These are phyloP conservation scores for Calonectria naviculata DNA, from an alignment of 2,329 filamentous ascomycete species.

Conservation along the genomic window DNA sequence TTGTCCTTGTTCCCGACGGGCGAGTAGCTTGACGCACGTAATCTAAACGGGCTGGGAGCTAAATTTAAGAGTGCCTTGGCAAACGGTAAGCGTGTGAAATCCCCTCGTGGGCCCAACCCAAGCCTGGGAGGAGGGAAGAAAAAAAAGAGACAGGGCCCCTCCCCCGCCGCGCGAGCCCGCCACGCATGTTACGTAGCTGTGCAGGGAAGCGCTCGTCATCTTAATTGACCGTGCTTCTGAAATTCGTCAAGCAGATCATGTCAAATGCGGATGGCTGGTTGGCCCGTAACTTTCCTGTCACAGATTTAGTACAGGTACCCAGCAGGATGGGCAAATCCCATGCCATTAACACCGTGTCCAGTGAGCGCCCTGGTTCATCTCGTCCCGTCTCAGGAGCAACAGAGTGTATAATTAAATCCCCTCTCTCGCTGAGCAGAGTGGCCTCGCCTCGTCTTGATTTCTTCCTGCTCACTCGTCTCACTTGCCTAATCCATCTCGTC, in stretches of 20 bases:
- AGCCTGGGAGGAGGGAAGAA: neutral
- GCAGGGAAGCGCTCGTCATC: slow-evolving; percentile 1
- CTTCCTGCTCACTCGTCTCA: neutral
- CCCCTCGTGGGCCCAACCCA: neutral
- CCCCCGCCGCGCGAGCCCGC: neutral
- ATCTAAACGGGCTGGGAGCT: slow-evolving; percentile 8
- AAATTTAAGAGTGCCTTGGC: slow-evolving; percentile 13
- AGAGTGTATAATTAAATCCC: neutral
- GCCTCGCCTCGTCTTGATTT: neutral
- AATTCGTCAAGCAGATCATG: slow-evolving; percentile 6
- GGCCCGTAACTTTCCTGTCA: neutral
- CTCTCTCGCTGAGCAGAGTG: neutral
- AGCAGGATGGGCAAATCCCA: neutral
- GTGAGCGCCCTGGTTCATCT: neutral
- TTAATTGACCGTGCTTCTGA: slow-evolving; percentile 2
- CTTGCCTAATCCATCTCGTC: neutral
- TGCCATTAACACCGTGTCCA: slow-evolving; percentile 15
- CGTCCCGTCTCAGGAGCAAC: neutral
- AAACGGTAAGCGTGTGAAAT: slow-evolving; percentile 6
- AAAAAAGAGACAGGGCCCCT: neutral
- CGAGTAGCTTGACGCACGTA: neutral
- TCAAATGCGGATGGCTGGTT: slow-evolving; percentile 1
- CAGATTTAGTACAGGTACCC: slow-evolving; percentile 2
- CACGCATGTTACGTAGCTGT: neutral
- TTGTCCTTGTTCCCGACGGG: neutral